Percentiles rank a stretch among this genome's conserved stretches.
Conservation (phyloP, 73 alveolate genomes). For the Paramecium bursaria region DNA sequence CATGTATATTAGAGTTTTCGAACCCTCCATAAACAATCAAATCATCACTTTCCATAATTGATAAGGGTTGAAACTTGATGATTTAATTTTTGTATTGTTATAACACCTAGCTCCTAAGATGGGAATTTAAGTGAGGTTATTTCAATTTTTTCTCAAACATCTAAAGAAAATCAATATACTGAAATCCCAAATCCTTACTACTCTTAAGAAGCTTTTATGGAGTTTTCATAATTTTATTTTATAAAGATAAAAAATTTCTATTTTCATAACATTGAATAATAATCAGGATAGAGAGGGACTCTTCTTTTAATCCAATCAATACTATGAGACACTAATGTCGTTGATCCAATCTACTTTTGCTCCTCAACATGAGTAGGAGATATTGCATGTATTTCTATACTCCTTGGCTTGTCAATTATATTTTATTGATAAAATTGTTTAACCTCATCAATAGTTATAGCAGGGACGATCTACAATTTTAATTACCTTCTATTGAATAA, state of each 20-base stretch:
- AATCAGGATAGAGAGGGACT: conserved; percentile 20
- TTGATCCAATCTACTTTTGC: neutral
- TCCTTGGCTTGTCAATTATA: conserved; percentile 17
- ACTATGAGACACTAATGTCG: neutral
- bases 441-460: neutral
- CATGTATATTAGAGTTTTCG: conserved; percentile 50
- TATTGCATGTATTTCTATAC: conserved; percentile 32
- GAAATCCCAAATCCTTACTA: conserved; percentile 44
- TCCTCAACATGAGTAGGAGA: conserved; percentile 12
- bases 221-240: conserved; percentile 26
- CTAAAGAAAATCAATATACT: conserved; percentile 53
- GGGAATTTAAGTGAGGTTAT: neutral
- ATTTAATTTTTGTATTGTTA: conserved; percentile 20
- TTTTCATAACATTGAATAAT: conserved; percentile 33
- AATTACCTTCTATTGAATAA: conserved; percentile 58
- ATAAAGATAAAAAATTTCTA: no score
- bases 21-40: conserved; percentile 18
- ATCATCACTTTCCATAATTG: conserved; percentile 9
- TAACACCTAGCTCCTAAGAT: conserved; percentile 1
- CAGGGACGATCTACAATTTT: neutral
- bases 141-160: conserved; percentile 41
- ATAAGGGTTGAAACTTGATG: conserved; percentile 11
- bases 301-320: conserved; percentile 22
- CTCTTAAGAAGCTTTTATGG: conserved; percentile 37
- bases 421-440: neutral